Evolutionary conservation across 306 rosid species (phyloP).

Genomic region (Betula pendula): DNA sequence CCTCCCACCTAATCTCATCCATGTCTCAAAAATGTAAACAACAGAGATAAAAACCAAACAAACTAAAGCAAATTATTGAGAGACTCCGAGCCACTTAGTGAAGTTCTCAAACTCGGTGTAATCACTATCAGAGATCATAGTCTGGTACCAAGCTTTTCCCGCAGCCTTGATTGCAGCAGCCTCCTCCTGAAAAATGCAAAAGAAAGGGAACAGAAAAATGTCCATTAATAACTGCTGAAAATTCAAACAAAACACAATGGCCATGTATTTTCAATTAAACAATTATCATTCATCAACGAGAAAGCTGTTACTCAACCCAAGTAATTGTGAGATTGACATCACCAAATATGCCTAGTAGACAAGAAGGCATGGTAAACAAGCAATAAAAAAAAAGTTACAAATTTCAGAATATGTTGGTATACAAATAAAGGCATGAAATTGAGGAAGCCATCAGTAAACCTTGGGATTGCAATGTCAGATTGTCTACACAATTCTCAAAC

Average conservation of each 20-base stretch:
- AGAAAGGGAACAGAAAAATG: neutral
- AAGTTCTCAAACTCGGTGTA: slow-evolving; percentile 79
- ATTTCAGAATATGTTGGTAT: neutral
- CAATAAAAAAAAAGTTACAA: neutral
- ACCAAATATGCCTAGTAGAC: neutral
- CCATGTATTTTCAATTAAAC: neutral
- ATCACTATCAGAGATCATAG: slow-evolving; percentile 86
- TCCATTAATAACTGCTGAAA: neutral
- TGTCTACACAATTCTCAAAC: too few species aligned
- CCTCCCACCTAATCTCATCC: slow-evolving; percentile 25
- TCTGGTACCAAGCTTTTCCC: slow-evolving; percentile 76
- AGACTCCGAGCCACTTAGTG: slow-evolving; percentile 77
- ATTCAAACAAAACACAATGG: too few species aligned
- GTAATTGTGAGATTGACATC: too few species aligned
- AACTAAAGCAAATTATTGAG: slow-evolving; percentile 50
- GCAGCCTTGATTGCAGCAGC: slow-evolving; percentile 72
- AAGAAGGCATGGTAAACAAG: neutral
- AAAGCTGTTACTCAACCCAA: too few species aligned
- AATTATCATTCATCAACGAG: neutral
- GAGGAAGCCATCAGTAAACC: neutral
- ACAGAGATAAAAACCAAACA: slow-evolving; percentile 27
- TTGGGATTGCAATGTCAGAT: neutral
- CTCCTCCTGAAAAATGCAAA: slow-evolving; percentile 50
- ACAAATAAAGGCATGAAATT: neutral
- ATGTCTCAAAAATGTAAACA: slow-evolving; percentile 30